Percentiles rank a stretch among this genome's conserved stretches.
These are phyloP conservation scores for Prunus mume DNA, from an alignment of 306 rosid species.

Conservation along the genomic window DNA sequence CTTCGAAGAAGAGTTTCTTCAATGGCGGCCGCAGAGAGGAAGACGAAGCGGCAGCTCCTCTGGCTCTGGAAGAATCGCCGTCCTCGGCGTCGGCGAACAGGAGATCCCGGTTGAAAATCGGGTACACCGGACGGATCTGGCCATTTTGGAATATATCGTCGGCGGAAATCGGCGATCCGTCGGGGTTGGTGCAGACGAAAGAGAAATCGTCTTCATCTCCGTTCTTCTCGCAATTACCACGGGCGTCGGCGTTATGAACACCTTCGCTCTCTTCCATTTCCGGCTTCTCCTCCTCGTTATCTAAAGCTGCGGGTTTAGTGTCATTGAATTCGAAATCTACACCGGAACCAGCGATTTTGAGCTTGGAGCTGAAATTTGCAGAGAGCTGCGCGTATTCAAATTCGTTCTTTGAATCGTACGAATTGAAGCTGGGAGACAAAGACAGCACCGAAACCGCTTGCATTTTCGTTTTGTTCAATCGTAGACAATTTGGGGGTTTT, in stretches of 20 bases:
- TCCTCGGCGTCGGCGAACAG: conserved; percentile 32
- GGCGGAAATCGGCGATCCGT: conserved; percentile 57
- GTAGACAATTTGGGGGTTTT: neutral
- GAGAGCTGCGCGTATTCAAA: conserved; percentile 16
- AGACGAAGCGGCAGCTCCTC: neutral
- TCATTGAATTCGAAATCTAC: neutral
- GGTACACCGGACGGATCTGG: conserved; percentile 65
- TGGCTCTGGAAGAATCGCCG: conserved; percentile 4
- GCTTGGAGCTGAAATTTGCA: conserved; percentile 35
- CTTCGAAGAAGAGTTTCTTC: conserved; percentile 52
- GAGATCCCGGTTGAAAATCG: conserved; percentile 59
- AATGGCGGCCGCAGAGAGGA: conserved; percentile 36
- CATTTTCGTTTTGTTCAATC: conserved; percentile 19
- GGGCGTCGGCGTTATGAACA: neutral
- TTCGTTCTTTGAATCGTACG: neutral
- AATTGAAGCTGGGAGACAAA: conserved; percentile 13
- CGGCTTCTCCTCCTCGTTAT: neutral
- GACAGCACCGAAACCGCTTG: conserved; percentile 34
- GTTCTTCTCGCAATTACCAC: neutral
- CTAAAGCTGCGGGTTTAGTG: neutral
- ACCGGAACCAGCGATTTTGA: conserved; percentile 23
- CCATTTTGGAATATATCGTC: conserved; percentile 74
- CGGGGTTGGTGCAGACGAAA: conserved; percentile 49
- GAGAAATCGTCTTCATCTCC: conserved; percentile 55
- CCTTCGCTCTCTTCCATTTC: neutral